These are phyloP conservation scores for Colletotrichum sp. DNA, from an alignment of 2,329 filamentous ascomycete genomes.

Conservation along the genomic window DNA sequence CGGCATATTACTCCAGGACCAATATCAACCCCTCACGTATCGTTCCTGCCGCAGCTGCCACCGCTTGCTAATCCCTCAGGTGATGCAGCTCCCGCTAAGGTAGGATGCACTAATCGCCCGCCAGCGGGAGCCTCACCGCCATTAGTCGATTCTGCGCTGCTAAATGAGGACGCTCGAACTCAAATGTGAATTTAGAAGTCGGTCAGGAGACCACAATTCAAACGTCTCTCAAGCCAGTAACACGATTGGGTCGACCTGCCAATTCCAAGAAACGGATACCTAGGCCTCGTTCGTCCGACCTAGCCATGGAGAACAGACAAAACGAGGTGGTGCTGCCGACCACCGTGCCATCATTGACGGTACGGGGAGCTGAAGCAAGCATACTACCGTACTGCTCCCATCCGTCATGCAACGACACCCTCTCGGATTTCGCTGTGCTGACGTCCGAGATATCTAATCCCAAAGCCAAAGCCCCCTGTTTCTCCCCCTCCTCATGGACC, in stretches of 20 bases:
- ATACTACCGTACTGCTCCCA: neutral
- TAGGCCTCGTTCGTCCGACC: neutral
- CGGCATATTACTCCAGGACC: slow-evolving; percentile 9
- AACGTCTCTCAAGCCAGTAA: neutral
- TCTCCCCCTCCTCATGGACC: neutral
- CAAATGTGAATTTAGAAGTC: neutral
- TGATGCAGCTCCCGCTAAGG: slow-evolving; percentile 2
- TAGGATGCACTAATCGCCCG: slow-evolving; percentile 12
- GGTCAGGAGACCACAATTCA: slow-evolving; percentile 7
- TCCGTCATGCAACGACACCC: neutral
- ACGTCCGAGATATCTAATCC: neutral
- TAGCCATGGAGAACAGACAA: neutral
- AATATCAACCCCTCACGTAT: neutral
- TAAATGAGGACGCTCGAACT: neutral
- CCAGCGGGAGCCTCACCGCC: slow-evolving; percentile 19
- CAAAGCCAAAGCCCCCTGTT: neutral
- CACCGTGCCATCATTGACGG: neutral
- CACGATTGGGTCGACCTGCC: neutral
- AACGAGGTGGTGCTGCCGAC: neutral
- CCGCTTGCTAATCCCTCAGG: slow-evolving; percentile 10
- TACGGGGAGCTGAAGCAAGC: neutral
- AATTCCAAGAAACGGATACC: neutral
- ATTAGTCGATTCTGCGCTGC: slow-evolving; percentile 5
- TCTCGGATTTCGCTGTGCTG: neutral
- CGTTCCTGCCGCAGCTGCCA: slow-evolving; percentile 1